Evolutionary conservation across 2,329 filamentous ascomycete genomes (phyloP).

Genomic region (Aspergillus persii): DNA sequence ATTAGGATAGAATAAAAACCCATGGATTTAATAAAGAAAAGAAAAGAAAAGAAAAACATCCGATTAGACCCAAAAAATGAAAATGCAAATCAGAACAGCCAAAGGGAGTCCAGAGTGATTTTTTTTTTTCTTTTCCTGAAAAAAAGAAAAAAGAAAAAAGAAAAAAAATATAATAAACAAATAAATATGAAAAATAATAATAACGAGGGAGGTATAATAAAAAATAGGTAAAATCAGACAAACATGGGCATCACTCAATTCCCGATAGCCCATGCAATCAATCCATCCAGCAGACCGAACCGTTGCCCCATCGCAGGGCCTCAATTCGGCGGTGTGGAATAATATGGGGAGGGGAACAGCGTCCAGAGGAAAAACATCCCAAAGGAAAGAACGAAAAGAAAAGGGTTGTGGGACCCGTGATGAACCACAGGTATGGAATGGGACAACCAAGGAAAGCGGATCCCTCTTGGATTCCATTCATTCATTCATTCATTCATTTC

Average conservation of each 20-base stretch:
- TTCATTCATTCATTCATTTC: too few species aligned
- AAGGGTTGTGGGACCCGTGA: constrained; percentile 3
- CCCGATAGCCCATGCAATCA: neutral
- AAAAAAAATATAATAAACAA: constrained; percentile 1
- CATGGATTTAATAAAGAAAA: neutral
- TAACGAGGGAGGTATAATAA: neutral
- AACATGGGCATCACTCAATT: neutral
- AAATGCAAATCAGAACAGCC: neutral
- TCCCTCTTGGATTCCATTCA: neutral
- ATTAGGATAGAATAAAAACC: neutral
- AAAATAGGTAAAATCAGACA: neutral
- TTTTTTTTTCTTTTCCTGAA: neutral
- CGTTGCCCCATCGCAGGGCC: neutral
- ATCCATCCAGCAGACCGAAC: neutral
- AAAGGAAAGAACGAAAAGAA: neutral
- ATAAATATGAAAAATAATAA: constrained; percentile 2
- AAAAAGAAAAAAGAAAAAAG: neutral
- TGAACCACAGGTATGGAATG: constrained; percentile 9
- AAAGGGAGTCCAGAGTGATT: neutral
- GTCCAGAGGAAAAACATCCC: neutral
- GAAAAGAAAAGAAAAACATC: neutral
- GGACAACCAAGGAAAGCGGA: neutral
- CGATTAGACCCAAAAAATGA: neutral
- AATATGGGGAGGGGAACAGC: neutral
- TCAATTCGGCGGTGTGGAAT: constrained; percentile 7